phyloP scores from a whole-genome alignment of 1,284 basidiomycete genomes.

The Papiliotrema nemorosa region DNA sequence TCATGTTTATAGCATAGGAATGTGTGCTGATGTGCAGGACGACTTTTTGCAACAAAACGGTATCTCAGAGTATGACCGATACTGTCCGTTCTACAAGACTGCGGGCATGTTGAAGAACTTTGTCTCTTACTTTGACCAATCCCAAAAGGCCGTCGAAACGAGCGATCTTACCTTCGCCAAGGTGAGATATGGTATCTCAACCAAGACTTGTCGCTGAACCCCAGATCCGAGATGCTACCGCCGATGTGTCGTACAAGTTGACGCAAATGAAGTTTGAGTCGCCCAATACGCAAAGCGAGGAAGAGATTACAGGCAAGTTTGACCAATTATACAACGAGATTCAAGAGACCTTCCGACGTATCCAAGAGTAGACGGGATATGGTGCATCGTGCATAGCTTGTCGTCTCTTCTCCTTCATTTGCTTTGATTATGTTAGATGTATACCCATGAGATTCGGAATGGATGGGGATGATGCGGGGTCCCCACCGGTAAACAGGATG shows the following conservation, averaged over 20 bases:
- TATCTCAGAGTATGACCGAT: constrained; percentile 96
- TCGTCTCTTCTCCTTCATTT: no score
- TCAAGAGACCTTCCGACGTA: constrained; percentile 80
- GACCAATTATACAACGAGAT: constrained; percentile 77
- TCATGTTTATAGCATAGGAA: neutral
- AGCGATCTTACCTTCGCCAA: constrained; percentile 87
- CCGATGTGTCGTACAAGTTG: constrained; percentile 89
- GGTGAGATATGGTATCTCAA: constrained; percentile 20
- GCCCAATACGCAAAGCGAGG: constrained; percentile 69
- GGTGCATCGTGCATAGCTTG: no score
- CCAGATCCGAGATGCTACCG: constrained; percentile 75
- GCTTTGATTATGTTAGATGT: neutral
- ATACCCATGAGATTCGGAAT: neutral
- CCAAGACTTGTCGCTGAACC: neutral
- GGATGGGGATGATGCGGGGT: neutral
- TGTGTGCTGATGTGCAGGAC: constrained; percentile 60
- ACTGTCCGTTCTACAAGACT: constrained; percentile 98
- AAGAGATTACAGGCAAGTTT: constrained; percentile 71
- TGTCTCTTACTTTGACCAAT: constrained; percentile 85
- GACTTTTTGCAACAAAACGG: constrained; percentile 99
- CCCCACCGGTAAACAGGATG: no score
- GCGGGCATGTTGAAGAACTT: constrained; percentile 94
- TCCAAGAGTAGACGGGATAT: constrained; percentile 74
- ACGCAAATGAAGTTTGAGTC: constrained; percentile 98
- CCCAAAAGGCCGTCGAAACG: constrained; percentile 77